Evolutionary conservation across 2,329 filamentous ascomycete species (phyloP), one percentile per base, ranked within the genome.

Genomic region (Xylaria sp.): DNA sequence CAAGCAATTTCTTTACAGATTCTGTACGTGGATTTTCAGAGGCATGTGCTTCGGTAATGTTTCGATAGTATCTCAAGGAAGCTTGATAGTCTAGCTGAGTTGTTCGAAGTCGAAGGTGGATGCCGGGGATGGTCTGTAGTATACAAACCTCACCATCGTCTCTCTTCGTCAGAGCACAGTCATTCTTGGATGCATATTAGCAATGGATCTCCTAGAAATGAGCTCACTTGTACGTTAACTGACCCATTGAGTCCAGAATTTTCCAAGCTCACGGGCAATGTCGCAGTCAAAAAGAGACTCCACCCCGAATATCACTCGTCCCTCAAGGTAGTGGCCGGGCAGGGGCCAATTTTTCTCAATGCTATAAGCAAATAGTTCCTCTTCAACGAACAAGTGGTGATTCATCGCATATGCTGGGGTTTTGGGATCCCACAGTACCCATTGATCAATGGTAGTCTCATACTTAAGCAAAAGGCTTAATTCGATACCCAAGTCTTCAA

Each of bases 31-130:
- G 6, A 45, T 6, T 22, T 22, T 22, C 7, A 5, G 42, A 45
- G 42, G 42, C 42, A 45, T 45, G 42, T 9, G 20, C 42, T 45
- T 45, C 42, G 13, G 42, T 51, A n/a, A 51, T 33, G 11, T 20
- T 51, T n/a, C 49, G 49, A 33, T 51, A 51, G 17, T 51, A 51
- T 15, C 29, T 31, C 29, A 51, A 33, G 49, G 49, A 27, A 33
- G 49, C 49, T n/a, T 33, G 49, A 9, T 51, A 51, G 27, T 51
- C 49, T 33, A 51, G n/a, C n/a, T 51, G 25, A 33, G 49, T 15
- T 0, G 49, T 51, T 51, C 49, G 49, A 33, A 51, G 49, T 20
- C 49, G 25, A 20, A 51, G 49, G 10, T 51, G 49, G 27, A 51
- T 36, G 29, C 49, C 49, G 15, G 49, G 49, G 22, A 51, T 31